Conservation (phyloP, 2,329 filamentous ascomycete genomes). For the Penicillium sclerotigenum region DNA sequence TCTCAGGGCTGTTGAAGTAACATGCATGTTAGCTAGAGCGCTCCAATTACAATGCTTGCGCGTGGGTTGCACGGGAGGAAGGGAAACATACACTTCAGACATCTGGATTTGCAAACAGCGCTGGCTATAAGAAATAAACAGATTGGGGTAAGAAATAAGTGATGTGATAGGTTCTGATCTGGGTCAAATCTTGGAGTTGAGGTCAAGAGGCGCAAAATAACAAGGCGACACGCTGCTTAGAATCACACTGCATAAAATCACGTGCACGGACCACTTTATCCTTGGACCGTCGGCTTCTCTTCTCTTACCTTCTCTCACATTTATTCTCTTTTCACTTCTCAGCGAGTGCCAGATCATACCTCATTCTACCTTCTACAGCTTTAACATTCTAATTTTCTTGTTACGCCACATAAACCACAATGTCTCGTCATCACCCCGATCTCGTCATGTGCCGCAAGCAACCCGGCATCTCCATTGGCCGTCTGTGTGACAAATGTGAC, state of each 20-base stretch:
- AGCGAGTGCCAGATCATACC: neutral
- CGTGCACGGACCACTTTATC: constrained; percentile 26
- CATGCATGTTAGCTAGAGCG: constrained; percentile 4
- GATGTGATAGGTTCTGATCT: neutral
- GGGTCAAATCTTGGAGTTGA: neutral
- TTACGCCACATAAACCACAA: constrained; percentile 41
- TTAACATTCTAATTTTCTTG: neutral
- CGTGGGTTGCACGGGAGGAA: neutral
- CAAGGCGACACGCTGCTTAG: neutral
- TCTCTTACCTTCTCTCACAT: neutral
- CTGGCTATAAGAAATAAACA: neutral
- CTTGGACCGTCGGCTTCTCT: neutral
- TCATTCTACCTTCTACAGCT: neutral
- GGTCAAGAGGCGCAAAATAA: neutral
- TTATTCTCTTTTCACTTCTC: neutral
- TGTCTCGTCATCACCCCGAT: constrained; percentile 96
- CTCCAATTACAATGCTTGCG: constrained; percentile 4
- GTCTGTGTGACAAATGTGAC: constrained; percentile 99
- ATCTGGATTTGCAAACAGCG: neutral
- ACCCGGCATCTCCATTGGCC: constrained; percentile 93
- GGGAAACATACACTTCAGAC: constrained; percentile 25
- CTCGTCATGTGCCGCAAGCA: constrained; percentile 99
- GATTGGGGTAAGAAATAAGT: neutral
- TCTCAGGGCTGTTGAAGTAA: constrained; percentile 15
- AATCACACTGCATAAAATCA: constrained; percentile 15